A percentile compares a stretch with the other conserved stretches of the same genome.
Conservation (phyloP, 169 alveolate genomes). For the Plasmodium gonderi region DNA sequence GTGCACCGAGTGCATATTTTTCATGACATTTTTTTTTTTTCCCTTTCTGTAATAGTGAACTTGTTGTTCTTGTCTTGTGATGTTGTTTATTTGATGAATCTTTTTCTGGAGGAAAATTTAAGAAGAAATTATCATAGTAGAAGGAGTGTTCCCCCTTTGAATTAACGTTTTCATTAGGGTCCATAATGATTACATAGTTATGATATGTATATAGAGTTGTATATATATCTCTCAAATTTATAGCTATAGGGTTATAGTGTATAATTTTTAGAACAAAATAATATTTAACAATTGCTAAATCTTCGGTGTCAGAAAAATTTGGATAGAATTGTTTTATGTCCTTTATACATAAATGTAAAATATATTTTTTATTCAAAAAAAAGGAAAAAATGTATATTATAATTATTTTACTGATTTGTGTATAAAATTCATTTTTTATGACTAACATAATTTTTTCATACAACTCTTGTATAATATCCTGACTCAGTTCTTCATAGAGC, state of each 20-base stretch:
- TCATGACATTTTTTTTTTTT: background rate
- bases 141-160: background rate
- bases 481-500: background rate
- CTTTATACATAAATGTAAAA: conserved; percentile 17
- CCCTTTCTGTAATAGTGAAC: background rate
- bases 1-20: background rate
- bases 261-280: conserved; percentile 29
- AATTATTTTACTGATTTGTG: conserved; percentile 39
- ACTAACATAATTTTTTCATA: conserved; percentile 2
- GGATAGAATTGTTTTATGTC: conserved; percentile 14
- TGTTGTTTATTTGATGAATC: background rate
- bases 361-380: conserved; percentile 31
- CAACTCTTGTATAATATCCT: background rate
- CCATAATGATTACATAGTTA: conserved; percentile 1
- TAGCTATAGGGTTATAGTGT: conserved; percentile 8
- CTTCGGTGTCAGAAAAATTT: conserved; percentile 18
- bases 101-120: background rate
- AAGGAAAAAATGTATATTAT: conserved; percentile 40
- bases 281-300: conserved; percentile 40
- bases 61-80: background rate
- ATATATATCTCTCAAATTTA: conserved; percentile 21
- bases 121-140: no score
- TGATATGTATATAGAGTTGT: conserved; percentile 8
- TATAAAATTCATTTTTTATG: conserved; percentile 24
- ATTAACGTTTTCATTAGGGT: background rate